Conservation (phyloP, 176 grass and related monocot species). For the Carex cristatella region DNA sequence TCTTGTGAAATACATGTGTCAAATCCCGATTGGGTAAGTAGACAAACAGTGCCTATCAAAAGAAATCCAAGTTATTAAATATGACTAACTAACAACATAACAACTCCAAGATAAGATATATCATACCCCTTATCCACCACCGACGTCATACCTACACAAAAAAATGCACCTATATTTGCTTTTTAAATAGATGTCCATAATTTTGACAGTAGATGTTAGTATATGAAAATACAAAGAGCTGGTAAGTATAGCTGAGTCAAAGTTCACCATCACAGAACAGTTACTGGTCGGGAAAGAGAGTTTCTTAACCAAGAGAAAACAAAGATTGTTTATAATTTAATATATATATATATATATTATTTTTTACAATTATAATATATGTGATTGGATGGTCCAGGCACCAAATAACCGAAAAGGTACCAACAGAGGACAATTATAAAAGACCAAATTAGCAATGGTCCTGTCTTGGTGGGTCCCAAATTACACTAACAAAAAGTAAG, state of each 20-base stretch:
- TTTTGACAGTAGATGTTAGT: not conserved
- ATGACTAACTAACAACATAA: conserved; percentile 20
- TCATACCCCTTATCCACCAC: not conserved
- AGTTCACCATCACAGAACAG: not conserved
- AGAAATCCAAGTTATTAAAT: conserved; percentile 1
- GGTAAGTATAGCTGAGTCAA: not conserved
- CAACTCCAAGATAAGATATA: conserved; percentile 15
- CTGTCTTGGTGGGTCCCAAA: conserved; percentile 6
- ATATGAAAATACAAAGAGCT: not conserved
- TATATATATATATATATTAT: too few species aligned
- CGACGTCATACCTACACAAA: not conserved
- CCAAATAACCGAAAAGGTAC: not conserved
- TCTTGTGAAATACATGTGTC: not conserved
- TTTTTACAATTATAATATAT: not conserved
- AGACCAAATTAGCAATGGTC: conserved; percentile 6
- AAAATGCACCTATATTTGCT: not conserved
- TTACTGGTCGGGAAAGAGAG: not conserved
- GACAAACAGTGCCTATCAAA: conserved; percentile 6
- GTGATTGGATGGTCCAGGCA: not conserved
- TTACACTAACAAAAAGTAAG: conserved; percentile 3
- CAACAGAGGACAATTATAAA: conserved; percentile 20
- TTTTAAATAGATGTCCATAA: not conserved
- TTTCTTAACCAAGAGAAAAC: not conserved
- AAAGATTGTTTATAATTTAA: not conserved
- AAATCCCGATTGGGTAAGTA: conserved; percentile 14